These are phyloP conservation scores for Leptographium lundbergii DNA, from an alignment of 2,329 filamentous ascomycete genomes.

Conservation along the genomic window DNA sequence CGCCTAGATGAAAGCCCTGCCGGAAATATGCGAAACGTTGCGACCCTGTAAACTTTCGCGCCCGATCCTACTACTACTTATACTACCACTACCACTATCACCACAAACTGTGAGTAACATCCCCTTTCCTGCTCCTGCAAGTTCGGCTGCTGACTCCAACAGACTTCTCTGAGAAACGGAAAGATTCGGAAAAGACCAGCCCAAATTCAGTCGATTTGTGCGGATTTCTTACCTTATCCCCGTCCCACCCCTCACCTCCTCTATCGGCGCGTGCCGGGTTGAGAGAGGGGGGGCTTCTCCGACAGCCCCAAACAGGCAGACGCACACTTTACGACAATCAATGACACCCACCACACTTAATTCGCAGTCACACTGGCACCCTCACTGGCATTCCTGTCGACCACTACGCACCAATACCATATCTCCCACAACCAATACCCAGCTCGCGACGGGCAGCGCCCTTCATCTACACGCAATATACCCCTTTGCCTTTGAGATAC, in stretches of 20 bases:
- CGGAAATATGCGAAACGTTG: too few species aligned
- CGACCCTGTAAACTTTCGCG: background rate
- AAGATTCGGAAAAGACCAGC: too few species aligned
- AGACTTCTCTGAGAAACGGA: background rate
- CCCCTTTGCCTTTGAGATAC: conserved; percentile 1
- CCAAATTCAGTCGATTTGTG: background rate
- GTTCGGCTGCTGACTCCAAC: background rate
- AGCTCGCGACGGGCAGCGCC: background rate
- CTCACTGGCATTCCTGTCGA: background rate
- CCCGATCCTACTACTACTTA: background rate
- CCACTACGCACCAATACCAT: background rate
- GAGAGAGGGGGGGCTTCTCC: background rate
- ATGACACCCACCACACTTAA: background rate
- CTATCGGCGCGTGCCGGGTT: background rate
- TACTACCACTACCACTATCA: background rate
- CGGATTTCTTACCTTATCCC: background rate
- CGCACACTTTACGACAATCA: background rate
- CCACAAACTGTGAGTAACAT: background rate
- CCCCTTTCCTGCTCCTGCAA: background rate
- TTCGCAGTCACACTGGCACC: background rate
- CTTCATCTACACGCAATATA: background rate
- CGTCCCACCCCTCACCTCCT: background rate
- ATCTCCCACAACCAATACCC: background rate
- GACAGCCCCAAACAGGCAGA: background rate
- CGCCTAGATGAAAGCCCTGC: background rate